These are phyloP conservation scores for Cutaneotrichosporon arboriforme DNA, from an alignment of 1,284 basidiomycete genomes.

Conservation along the genomic window DNA sequence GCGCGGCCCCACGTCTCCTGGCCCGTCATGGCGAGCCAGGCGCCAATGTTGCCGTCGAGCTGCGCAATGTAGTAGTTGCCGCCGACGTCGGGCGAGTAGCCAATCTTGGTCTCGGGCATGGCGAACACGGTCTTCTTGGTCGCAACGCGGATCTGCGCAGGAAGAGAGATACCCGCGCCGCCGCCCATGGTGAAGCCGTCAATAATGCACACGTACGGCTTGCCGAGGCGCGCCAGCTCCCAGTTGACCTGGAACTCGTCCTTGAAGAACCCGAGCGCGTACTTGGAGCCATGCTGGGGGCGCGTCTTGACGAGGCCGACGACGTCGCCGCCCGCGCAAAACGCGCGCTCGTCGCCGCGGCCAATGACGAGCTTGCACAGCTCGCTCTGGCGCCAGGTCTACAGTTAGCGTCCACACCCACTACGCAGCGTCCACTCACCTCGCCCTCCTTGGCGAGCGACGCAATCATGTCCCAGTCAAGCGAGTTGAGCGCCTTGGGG, in stretches of 20 bases:
- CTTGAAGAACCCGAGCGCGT: conserved; percentile 80
- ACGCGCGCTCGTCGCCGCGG: conserved; percentile 70
- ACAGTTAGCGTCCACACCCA: not conserved
- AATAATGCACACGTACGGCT: conserved; percentile 84
- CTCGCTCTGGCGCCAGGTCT: conserved; percentile 76
- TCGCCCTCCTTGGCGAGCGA: conserved; percentile 55
- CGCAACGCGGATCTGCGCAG: conserved; percentile 85
- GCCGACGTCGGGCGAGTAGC: conserved; percentile 61
- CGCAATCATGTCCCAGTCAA: conserved; percentile 77
- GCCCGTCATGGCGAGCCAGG: conserved; percentile 88
- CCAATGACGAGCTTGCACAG: conserved; percentile 72
- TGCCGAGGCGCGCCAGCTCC: conserved; percentile 67
- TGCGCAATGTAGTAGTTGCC: conserved; percentile 82
- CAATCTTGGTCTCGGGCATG: conserved; percentile 98
- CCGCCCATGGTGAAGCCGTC: conserved; percentile 95
- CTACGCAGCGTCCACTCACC: conserved; percentile 19
- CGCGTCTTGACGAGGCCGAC: conserved; percentile 23
- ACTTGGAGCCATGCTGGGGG: conserved; percentile 41
- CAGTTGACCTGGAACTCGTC: conserved; percentile 92
- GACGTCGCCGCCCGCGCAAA: conserved; percentile 95
- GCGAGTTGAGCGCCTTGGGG: conserved; percentile 75
- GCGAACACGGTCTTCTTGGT: conserved; percentile 88
- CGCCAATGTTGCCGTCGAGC: conserved; percentile 85
- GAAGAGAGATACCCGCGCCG: conserved; percentile 83
- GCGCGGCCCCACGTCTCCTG: conserved; percentile 66